Base-by-base conservation (phyloP, 2,329 filamentous ascomycete genomes). In the Neofusicoccum sp. region DNA sequence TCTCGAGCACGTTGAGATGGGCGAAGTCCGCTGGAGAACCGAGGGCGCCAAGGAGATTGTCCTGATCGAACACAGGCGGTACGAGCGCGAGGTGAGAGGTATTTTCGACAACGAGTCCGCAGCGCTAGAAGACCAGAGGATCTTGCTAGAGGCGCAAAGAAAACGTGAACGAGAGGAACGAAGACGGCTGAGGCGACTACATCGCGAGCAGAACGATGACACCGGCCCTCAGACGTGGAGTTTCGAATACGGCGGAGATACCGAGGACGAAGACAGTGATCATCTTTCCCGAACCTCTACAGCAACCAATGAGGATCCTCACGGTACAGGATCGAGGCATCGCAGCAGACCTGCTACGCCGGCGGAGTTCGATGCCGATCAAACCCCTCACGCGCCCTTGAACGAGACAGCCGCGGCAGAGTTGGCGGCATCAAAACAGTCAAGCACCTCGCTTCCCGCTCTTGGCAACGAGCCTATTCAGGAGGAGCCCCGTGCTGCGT, bases 1-100 rank as follows among this genome's bases (percentile, higher is more conserved):
- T 22, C 84, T 99, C 47, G 95, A 99, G 76, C 94, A 94, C 76
- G 93, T 97, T 63, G 92, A 97, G 74, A 85, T 94, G 44, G 94
- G 95, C 58, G 95, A 99, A 78, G 92, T 99, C 63, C 85, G 92
- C 52, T 99, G 95, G 95, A 87, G 95, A 61, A 94, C 90, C 74
- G 92, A 93, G 78, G 94, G 92, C 5, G 83, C 93, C 6, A 90
- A 89, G 62, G 90, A 93, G 71, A 90, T 98, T 67, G 91, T 91
- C 69, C 82, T 88, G 36, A 89, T 93, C 70, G 95, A 99, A 75
- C 91, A 92, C 69, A 84, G 87, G 64, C 87, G 93, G 62, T 85
- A 95, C 68, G 90, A 96, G 73, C 86, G 87, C 59, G 90, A 92
- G 71, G 85, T 87, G 73, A 81, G 73, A 47, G 80, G 79, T 50